These are phyloP conservation scores for Saccharomycopsis fodiens DNA, from an alignment of 805 yeast species.

Conservation along the genomic window DNA sequence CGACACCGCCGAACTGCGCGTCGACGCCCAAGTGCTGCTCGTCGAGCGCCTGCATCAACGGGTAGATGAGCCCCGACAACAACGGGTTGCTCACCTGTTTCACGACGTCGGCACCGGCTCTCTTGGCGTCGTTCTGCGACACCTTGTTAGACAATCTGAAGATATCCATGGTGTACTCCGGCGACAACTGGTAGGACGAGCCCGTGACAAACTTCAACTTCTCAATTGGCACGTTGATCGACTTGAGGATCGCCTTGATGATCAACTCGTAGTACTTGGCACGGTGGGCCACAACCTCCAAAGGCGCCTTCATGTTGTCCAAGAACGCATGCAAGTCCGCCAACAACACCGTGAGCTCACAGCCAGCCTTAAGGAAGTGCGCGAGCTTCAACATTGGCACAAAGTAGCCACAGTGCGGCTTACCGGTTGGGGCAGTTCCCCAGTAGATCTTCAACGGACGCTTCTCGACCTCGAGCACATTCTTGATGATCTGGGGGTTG, in stretches of 20 bases:
- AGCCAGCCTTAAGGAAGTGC: conserved; percentile 90
- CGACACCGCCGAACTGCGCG: conserved; percentile 98
- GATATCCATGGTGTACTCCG: conserved; percentile 80
- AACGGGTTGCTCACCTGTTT: conserved; percentile 94
- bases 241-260: conserved; percentile 75
- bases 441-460: conserved; percentile 85
- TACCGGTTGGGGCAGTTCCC: conserved; percentile 99
- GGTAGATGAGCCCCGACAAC: conserved; percentile 89
- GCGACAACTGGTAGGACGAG: conserved; percentile 75
- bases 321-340: conserved; percentile 96
- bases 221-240: conserved; percentile 89
- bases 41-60: conserved; percentile 97
- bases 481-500: conserved; percentile 78
- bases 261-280: conserved; percentile 82
- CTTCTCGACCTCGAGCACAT: conserved; percentile 71
- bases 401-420: conserved; percentile 97
- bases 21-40: conserved; percentile 85
- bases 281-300: conserved; percentile 83
- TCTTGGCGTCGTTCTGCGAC: conserved; percentile 91
- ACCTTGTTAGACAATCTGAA: conserved; percentile 79
- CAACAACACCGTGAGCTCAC: conserved; percentile 82
- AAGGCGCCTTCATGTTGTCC: conserved; percentile 97
- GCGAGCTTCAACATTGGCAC: conserved; percentile 97
- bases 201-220: conserved; percentile 80
- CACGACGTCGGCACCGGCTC: conserved; percentile 99